Evolutionary conservation across 352 stramenopile genomes (phyloP), one percentile per base, ranked within the genome.

Genomic region (Globisporangium nagaii): DNA sequence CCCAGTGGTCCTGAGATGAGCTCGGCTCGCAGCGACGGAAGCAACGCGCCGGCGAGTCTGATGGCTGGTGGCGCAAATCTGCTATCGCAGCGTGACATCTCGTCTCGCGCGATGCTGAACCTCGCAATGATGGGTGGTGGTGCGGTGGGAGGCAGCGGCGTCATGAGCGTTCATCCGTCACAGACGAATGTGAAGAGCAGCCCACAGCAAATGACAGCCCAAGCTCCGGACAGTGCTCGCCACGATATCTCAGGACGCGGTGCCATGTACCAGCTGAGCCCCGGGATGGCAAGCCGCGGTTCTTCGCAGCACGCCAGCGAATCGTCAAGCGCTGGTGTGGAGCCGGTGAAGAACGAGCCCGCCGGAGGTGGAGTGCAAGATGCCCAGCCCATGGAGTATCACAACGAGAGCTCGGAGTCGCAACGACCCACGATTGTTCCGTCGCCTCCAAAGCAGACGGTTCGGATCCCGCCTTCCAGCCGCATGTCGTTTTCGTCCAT

Each of bases 401-500:
- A 20, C 19, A n/a, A n/a, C n/a, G 43, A 54, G 32, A 24, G 15
- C 13, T 10, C 42, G 15, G 31, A 34, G 1, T 22, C 24, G 13
- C 28, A 52, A 22, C 30, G 48, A 43, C 37, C 25, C 34, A 11
- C 31, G 20, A 17, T 17, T 30, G 45, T 7, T 42, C 49, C 53
- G n/a, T 53, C 53, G 25, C 58, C 57, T 15, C 60, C 48, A 19
- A 64, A 52, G 36, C 62, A 42, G 32, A 63, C 56, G 0, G 56
- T 63, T 20, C 65, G 58, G 4, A 73, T 74, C 31, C 62, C 65
- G 12, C 49, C 65, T 34, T 77, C 68, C 35, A 94, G 83, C 57
- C 69, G 82, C n/a, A 95, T 95, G 84, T 95, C 84, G 36, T 95
- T 95, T 40, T 93, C 82, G 27, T 95, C 84, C 4, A 95, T 95